Evolutionary conservation across 2,329 filamentous ascomycete species (phyloP), one percentile per base, ranked within the genome.

Genomic region (Trichoderma sp.): DNA sequence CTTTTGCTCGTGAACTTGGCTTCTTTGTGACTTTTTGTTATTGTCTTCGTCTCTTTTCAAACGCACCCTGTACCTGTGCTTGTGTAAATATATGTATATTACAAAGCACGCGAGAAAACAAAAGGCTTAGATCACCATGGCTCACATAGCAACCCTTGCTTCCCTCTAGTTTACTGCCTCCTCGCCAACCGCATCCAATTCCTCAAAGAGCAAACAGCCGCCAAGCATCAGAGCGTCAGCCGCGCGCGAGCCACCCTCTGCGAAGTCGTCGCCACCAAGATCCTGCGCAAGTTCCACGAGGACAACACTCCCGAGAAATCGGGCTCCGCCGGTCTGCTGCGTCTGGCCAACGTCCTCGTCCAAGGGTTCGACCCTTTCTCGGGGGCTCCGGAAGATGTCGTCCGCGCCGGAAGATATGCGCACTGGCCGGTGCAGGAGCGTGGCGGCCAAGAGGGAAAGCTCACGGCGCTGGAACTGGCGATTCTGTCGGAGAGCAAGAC

Each of bases 291-390:
- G 18, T 90, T 90, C 73, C 86, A 91, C 72, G 90, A 92, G 77
- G 87, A 91, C 71, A 85, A 89, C 69, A 83, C 85, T 1, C 65
- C 65, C 24, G 65, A 67, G 1, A 59, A 52, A 16, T 32, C 65
- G 16, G 89, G 89, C 14, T 83, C 86, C 0, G 79, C 85, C 51
- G 90, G 90, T 1, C 82, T 92, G 1, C 80, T 92, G 0, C 80
- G 89, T 2, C 82, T 92, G 5, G 86, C 90, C 8, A 89, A 90
- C 71, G 87, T 92, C 28, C 83, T 92, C 1, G 89, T 92, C 1
- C 88, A 89, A 5, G 89, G 89, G 1, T 92, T 92, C 71, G 89
- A 91, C 73, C 90, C 90, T 1, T 92, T 92, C 71, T 88, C 92
- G 73, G 89, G 89, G 60, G 89, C 89, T 0, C 90, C 90, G 0